Evolutionary conservation across 2,329 filamentous ascomycete species (phyloP), one percentile per base, ranked within the genome.

Genomic region (Eutypella sp.): DNA sequence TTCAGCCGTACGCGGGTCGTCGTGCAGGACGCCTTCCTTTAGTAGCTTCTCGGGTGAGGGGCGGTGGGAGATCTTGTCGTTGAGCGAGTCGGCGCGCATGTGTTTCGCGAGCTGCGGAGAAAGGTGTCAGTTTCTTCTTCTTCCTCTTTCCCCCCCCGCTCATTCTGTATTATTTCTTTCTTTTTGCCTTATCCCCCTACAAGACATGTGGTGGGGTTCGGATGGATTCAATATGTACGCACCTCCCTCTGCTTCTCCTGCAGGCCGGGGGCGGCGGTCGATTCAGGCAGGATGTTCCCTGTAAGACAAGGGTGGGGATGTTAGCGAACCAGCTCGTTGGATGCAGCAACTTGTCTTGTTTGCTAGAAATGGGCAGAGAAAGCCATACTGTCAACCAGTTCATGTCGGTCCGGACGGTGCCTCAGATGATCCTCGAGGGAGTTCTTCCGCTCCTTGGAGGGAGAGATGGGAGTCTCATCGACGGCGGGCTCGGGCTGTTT

Each of bases 251-350:
- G 89, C 51, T 89, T 82, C 46, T 85, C 89, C 62, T 85, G 83
- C 44, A 96, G 73, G 2, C 85, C 79, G 0, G 91, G 90, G 0
- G 90, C 89, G 16, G 86, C 89, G 42, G 68, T 85, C 25, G 86
- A 86, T 46, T 83, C 81, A 22, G 88, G 87, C 22, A 96, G 82
- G 64, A 96, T 96, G 68, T 96, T 95, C 57, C 84, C 87, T 92
- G 57, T 44, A 47, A 47, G 27, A 16, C 10, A 7, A 10, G 6
- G 8, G 27, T 16, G 6, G 10, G 46, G 29, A 40, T 47, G 51
- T 60, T 47, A 62, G 57, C 46, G 57, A 3, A 20, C 41, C 23
- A n/a, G 42, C 37, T 41, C 33, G 36, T 41, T 27, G 46, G 39
- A 11, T 24, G 20, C 24, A 13, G 24, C 31, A 24, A 41, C 9